Evolutionary conservation across 2,329 filamentous ascomycete genomes (phyloP), one percentile per base, ranked within the genome.

Genomic region (Aspergillus tamarii): DNA sequence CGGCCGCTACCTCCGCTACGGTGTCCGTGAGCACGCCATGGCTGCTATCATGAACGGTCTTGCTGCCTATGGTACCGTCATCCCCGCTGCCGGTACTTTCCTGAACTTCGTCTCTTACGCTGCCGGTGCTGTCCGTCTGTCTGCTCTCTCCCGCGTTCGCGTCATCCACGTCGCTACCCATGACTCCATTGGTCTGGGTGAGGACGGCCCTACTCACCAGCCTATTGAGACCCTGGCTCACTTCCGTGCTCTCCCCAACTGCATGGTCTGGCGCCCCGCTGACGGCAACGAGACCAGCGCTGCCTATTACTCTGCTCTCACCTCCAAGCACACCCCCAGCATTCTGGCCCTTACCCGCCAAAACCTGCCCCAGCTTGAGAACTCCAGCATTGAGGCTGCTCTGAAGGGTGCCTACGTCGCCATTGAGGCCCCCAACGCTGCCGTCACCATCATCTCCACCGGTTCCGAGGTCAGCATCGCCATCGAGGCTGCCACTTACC

Each of bases 51-150:
- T 84, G 82, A 84, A 84, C 86, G 95, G 95, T 84, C 86, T 99
- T 65, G 89, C 93, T 69, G 95, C 94, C 68, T 99, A 98, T 82
- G 95, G 95, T 74, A 96, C 93, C 76, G 85, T 97, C 77, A 90
- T 99, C 77, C 95, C 95, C 72, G 96, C 94, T 73, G 89, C 89
- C 71, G 95, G 95, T 83, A 98, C 95, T 75, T 99, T 99, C 90
- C 87, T 99, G 73, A 99, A 98, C 91, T 99, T 99, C 82, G 93
- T 98, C 72, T 98, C 94, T 30, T 99, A 99, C 81, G 94, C 92
- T 72, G 93, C 95, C 70, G 95, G 95, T 82, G 90, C 95, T 75
- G 91, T 98, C 78, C 94, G 95, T 83, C 89, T 99, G 66, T 97
- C 94, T 43, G 89, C 95, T 46, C 88, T 99, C 72, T 96, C 94